These are phyloP conservation scores for Candolleomyces aberdarensis DNA, from an alignment of 768 basidiomycete genomes.

Conservation along the genomic window DNA sequence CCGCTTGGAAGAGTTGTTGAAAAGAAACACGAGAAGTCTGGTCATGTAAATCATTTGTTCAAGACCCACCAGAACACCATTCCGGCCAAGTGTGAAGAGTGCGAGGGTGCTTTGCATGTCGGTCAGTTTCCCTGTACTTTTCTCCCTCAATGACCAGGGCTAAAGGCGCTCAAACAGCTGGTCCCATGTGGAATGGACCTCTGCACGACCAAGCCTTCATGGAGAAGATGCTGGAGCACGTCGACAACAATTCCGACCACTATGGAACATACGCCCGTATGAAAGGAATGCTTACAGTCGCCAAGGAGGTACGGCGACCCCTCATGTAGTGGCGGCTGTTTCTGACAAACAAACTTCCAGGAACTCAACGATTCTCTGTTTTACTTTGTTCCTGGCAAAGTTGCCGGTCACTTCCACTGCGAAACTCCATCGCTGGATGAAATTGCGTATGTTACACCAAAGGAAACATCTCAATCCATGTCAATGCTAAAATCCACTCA, in stretches of 20 bases:
- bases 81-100: conserved; percentile 73
- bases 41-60: conserved; percentile 59
- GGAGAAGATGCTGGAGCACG: conserved; percentile 67
- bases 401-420: conserved; percentile 83
- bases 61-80: conserved; percentile 70
- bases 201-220: conserved; percentile 80
- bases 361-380: conserved; percentile 69
- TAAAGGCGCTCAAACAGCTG: conserved; percentile 58
- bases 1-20: conserved; percentile 76
- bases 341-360: conserved; percentile 32
- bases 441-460: conserved; percentile 47
- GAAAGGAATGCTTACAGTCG: conserved; percentile 93
- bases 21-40: conserved; percentile 51
- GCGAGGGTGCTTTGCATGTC: conserved; percentile 75
- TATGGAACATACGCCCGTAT: conserved; percentile 84
- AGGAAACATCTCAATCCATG: not conserved
- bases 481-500: conserved; percentile 24
- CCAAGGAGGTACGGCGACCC: conserved; percentile 63
- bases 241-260: conserved; percentile 55
- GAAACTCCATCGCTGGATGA: conserved; percentile 72
- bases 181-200: conserved; percentile 95
- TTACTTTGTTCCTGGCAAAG: conserved; percentile 81
- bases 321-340: not conserved
- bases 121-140: conserved; percentile 15
- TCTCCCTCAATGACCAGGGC: no score